phyloP scores from a whole-genome alignment of 2,329 filamentous ascomycete genomes.

The Rugonectria rugulosa region DNA sequence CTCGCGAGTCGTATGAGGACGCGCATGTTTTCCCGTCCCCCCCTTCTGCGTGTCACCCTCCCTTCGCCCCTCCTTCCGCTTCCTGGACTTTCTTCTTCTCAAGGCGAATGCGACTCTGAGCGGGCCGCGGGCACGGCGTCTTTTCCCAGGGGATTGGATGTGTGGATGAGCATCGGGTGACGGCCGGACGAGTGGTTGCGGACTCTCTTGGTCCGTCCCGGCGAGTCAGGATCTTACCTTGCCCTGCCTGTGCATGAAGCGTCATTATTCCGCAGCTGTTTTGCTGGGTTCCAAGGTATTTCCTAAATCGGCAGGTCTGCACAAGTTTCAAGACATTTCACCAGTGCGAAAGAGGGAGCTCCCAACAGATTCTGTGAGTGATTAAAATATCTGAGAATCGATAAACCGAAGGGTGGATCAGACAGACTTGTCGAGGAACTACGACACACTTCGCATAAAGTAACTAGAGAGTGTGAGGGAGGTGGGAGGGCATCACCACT shows the following conservation, averaged over 20 bases:
- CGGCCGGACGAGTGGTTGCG: not conserved
- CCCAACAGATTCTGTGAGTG: not conserved
- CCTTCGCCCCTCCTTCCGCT: not conserved
- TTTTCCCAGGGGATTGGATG: slow-evolving; percentile 26
- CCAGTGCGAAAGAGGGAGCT: not conserved
- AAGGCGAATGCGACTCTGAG: slow-evolving; percentile 1
- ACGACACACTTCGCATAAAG: not conserved
- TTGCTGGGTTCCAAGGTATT: not conserved
- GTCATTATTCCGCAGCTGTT: not conserved
- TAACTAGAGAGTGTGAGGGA: not conserved
- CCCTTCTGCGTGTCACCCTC: slow-evolving; percentile 7
- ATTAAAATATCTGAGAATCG: not conserved
- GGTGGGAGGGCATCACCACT: too few relatives aligned
- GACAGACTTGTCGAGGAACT: not conserved
- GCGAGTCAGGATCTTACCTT: not conserved
- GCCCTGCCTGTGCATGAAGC: not conserved
- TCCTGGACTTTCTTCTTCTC: slow-evolving; percentile 15
- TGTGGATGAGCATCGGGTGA: slow-evolving; percentile 19
- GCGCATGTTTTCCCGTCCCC: slow-evolving; percentile 23
- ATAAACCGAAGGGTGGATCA: not conserved
- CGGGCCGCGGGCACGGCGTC: not conserved
- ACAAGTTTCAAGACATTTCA: not conserved
- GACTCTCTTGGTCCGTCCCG: not conserved
- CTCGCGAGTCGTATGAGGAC: slow-evolving; percentile 30
- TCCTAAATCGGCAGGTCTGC: slow-evolving; percentile 17